These are phyloP conservation scores for Wallacemonas sp. DNA, from an alignment of 208 protist species.

Conservation along the genomic window DNA sequence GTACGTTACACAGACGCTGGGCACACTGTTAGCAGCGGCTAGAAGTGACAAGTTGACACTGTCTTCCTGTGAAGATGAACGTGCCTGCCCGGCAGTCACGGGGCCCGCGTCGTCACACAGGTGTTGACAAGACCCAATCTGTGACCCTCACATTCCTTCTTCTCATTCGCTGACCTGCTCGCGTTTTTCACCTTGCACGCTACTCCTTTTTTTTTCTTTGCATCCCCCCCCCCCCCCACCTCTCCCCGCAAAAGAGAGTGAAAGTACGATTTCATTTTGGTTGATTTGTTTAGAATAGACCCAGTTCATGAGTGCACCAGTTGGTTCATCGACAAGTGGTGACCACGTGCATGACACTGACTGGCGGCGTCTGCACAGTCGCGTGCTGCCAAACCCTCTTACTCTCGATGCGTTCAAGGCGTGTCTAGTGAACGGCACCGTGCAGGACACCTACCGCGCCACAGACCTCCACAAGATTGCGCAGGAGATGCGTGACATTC, in stretches of 20 bases:
- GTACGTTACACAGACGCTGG: too few relatives aligned
- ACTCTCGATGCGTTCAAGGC: constrained; percentile 54
- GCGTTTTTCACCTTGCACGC: too few relatives aligned
- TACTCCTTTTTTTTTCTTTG: neutral
- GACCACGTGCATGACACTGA: constrained; percentile 38
- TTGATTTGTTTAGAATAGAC: neutral
- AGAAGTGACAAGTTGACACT: too few relatives aligned
- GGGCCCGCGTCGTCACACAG: too few relatives aligned
- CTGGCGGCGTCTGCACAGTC: constrained; percentile 60
- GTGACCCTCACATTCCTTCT: too few relatives aligned
- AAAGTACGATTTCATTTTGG: neutral
- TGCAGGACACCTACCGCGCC: constrained; percentile 55
- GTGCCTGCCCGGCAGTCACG: too few relatives aligned
- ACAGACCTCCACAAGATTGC: constrained; percentile 76
- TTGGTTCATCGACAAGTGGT: neutral
- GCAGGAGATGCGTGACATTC: constrained; percentile 63
- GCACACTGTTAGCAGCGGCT: too few relatives aligned
- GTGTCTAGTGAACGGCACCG: constrained; percentile 33
- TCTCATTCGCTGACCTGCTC: too few relatives aligned
- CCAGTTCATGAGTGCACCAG: neutral
- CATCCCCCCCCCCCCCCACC: neutral
- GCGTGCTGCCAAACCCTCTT: constrained; percentile 64
- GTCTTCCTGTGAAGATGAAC: too few relatives aligned
- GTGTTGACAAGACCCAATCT: too few relatives aligned
- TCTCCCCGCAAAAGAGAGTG: neutral